Base-by-base conservation (phyloP, 805 yeast genomes). In the Schwanniomyces occidentalis region DNA sequence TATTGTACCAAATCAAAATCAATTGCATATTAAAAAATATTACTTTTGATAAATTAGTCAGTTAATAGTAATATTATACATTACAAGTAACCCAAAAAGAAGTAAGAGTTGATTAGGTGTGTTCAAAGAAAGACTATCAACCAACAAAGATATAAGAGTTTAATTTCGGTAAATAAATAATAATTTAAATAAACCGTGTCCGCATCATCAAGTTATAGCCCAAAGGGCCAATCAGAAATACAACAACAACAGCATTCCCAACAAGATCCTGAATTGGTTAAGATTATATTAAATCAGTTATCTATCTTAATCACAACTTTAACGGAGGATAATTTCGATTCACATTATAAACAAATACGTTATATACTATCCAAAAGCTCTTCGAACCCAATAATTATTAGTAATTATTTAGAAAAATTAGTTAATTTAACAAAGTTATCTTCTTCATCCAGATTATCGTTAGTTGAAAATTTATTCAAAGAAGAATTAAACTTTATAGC, bases 201-300 rank as follows among this genome's bases (percentile, higher is more conserved):
- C 52, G 56, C 57, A 52, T 44, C 44, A 40, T 30, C 47, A 30
- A 41, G 44, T 32, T 42, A 43, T 35, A 61, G 71, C 71, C 71
- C 71, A 45, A 44, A 44, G 73, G 73, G 71, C 73, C 49, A 41
- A 26, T 17, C 29, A 34, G 31, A 38, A 39, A 45, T 35, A 38
- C 42, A 42, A 33, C 38, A 45, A 29, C 28, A 32, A 19, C 36
- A 33, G 32, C 34, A 27, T 26, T 27, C 21, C 29, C 42, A 24
- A 22, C 40, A 29, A 41, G 46, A 42, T 37, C 48, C 58, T 20
- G 69, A 65, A 46, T 44, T 63, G 38, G 52, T 54, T 39, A 60
- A 58, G 41, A 65, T 75, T 33, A 57, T 71, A 28, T 51, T 70
- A 38, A 71, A 78, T 22, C 87, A 82, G 56, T 51, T 82, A 26